Base-by-base conservation (phyloP, 2,329 filamentous ascomycete genomes). In the Talaromyces piceae region DNA sequence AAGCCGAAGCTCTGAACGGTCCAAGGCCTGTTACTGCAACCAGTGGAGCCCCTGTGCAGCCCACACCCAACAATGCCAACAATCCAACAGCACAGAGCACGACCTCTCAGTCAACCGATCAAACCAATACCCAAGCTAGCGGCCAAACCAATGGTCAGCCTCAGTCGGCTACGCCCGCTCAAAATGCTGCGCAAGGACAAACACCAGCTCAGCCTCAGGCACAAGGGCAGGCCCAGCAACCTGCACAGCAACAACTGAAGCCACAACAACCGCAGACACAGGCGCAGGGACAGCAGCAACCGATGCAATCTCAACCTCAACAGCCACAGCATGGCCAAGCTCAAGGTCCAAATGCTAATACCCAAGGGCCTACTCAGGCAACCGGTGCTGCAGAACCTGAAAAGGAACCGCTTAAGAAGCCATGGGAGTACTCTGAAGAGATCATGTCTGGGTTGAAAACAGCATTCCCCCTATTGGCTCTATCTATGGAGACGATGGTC, bases 401-500 rank as follows among this genome's bases (percentile, higher is more conserved):
- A 52, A 70, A 71, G 54, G 71, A 75, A 47, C 71, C 72, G 49
- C 72, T 73, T 11, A 91, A 88, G 72, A 88, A 87, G 57, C 90
- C 94, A 0, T 97, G 93, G 93, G 93, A 98, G 65, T 85, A 94
- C 61, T 91, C 90, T 0, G 93, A 98, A 60, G 91, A 97, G 66
- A 89, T 98, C 54, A 90, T 95, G 79, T 87, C 90, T 28, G 87
- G 90, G 26, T 82, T 98, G 49, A 97, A 98, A 77, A 97, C 93
- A 5, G 91, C 91, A 0, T 98, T 97, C 76, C 93, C 93, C 22
- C 78, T 99, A 16, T 80, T 99, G 60, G 93, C 94, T 8, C 75
- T 97, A 41, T 96, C 91, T 0, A 97, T 99, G 93, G 93, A 99
- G 73, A 95, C 91, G 0, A 98, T 97, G 90, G 91, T 97, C 26